These are phyloP conservation scores for Pilatotrama ljubarskyi DNA, from an alignment of 768 basidiomycete genomes.

Conservation along the genomic window DNA sequence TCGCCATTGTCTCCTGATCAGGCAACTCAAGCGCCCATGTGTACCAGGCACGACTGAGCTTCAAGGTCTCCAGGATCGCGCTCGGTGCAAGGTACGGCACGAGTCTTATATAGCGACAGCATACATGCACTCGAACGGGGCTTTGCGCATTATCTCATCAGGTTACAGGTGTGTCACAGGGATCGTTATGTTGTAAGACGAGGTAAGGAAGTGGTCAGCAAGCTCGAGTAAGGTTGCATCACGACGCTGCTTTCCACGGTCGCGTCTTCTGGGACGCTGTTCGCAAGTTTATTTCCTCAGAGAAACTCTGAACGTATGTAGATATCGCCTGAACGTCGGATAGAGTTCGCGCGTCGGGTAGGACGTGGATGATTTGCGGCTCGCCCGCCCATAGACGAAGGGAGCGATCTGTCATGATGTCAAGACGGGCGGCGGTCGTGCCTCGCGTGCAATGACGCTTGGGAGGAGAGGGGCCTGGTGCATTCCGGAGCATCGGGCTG, in stretches of 20 bases:
- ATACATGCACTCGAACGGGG: neutral
- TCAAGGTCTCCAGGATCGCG: no score
- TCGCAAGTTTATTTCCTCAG: neutral
- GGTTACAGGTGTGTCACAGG: no score
- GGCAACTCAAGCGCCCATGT: neutral
- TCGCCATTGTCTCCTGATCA: constrained; percentile 10
- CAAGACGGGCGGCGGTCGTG: neutral
- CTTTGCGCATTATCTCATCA: no score
- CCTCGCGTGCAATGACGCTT: neutral
- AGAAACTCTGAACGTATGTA: neutral
- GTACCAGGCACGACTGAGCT: no score
- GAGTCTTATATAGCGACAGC: no score
- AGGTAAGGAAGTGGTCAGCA: neutral
- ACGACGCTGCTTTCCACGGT: neutral
- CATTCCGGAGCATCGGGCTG: neutral
- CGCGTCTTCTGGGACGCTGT: neutral
- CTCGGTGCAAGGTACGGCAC: no score
- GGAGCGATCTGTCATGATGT: neutral
- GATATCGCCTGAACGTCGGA: neutral
- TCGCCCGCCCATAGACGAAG: neutral
- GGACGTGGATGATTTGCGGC: neutral
- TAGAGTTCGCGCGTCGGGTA: neutral
- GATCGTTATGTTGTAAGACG: no score
- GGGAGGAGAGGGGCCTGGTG: neutral
- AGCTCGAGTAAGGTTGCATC: neutral